These are phyloP conservation scores for Periglandula ipomoeae DNA, from an alignment of 2,329 filamentous ascomycete genomes.

Conservation along the genomic window DNA sequence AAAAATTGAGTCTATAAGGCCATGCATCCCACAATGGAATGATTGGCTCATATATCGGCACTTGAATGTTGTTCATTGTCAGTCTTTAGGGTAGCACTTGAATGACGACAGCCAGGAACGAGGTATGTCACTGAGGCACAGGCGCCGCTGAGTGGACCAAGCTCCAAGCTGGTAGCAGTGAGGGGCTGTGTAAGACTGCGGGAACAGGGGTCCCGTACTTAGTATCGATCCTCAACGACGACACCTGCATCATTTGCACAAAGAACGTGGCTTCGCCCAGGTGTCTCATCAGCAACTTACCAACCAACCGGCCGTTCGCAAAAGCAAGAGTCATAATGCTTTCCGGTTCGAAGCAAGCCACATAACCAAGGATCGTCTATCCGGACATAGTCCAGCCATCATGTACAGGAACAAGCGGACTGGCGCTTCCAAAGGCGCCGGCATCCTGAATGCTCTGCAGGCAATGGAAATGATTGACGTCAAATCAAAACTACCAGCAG, in stretches of 20 bases:
- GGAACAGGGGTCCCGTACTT: background rate
- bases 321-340: background rate
- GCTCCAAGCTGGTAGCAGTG: no score
- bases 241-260: background rate
- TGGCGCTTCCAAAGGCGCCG: conserved; percentile 30
- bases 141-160: no score
- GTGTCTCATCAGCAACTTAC: background rate
- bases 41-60: no score
- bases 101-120: background rate
- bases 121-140: background rate
- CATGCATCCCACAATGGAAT: no score
- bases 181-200: background rate
- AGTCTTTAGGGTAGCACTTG: background rate
- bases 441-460: conserved; percentile 68
- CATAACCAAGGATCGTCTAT: conserved; percentile 2
- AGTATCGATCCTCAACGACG: background rate
- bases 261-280: background rate
- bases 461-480: conserved; percentile 71
- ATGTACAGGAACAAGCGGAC: conserved; percentile 38
- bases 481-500: conserved; percentile 73
- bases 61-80: no score
- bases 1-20: no score
- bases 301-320: background rate
- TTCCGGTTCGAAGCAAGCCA: background rate
- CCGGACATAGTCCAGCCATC: background rate